Conservation (phyloP, 2,329 filamentous ascomycete genomes). For the Pseudogymnoascus sp. region DNA sequence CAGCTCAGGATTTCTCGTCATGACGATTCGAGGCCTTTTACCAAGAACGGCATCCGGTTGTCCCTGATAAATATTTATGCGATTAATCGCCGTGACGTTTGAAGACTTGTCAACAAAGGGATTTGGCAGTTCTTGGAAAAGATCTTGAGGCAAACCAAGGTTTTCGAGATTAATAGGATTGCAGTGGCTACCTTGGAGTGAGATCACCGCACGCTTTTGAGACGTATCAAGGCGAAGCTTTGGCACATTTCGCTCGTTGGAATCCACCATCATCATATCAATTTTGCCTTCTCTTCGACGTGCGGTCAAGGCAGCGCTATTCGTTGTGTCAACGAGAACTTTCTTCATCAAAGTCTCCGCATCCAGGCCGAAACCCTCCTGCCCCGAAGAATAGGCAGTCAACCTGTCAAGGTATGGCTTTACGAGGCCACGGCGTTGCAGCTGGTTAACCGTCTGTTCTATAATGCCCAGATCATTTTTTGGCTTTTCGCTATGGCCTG, state of each 20-base stretch:
- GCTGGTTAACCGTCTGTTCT: background rate
- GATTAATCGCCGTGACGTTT: background rate
- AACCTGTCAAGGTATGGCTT: background rate
- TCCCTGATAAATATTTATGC: background rate
- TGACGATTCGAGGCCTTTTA: background rate
- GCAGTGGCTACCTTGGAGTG: background rate
- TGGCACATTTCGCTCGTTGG: background rate
- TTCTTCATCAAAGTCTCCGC: background rate
- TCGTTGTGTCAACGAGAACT: background rate
- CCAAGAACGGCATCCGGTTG: background rate
- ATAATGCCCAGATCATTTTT: conserved; percentile 1
- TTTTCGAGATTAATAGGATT: background rate
- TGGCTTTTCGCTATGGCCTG: too few relatives aligned
- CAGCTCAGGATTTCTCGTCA: background rate
- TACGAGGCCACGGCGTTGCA: background rate
- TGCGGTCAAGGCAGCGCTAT: background rate
- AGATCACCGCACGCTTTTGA: background rate
- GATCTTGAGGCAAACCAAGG: background rate
- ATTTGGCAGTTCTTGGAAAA: background rate
- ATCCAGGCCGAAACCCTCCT: background rate
- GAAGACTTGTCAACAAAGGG: background rate
- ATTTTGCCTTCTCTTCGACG: background rate
- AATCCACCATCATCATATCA: background rate
- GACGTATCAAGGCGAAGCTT: background rate
- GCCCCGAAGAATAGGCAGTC: background rate